These are phyloP conservation scores for Diaporthe vexans DNA, from an alignment of 2,329 filamentous ascomycete species.

Conservation along the genomic window DNA sequence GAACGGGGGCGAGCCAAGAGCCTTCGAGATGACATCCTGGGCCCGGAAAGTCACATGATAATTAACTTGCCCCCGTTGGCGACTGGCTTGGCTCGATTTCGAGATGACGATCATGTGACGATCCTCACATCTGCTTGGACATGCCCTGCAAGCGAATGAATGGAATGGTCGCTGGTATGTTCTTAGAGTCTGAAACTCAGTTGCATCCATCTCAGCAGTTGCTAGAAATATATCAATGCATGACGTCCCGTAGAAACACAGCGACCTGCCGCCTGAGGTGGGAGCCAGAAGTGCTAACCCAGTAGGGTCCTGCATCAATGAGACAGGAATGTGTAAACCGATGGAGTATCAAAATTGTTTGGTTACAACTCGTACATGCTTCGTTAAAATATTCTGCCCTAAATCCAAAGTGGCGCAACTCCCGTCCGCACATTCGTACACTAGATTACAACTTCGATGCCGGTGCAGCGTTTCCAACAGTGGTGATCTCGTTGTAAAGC, in stretches of 20 bases:
- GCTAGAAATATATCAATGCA: too few relatives aligned
- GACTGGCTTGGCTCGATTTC: background rate
- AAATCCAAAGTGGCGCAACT: background rate
- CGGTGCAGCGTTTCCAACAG: constrained; percentile 71
- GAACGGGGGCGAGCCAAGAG: too few relatives aligned
- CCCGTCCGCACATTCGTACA: background rate
- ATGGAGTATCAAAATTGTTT: background rate
- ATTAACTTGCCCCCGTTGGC: background rate
- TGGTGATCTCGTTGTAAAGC: constrained; percentile 90
- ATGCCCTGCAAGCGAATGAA: background rate
- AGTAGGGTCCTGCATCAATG: background rate
- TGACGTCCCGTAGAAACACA: background rate
- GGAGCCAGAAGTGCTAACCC: background rate
- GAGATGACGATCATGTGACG: too few relatives aligned
- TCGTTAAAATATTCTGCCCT: background rate
- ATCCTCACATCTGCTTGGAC: background rate
- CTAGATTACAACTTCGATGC: constrained; percentile 73
- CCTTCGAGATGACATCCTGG: background rate
- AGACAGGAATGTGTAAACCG: background rate
- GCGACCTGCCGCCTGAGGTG: background rate
- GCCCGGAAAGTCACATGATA: background rate
- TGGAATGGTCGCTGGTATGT: too few relatives aligned
- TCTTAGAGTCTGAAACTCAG: background rate
- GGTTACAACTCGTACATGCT: constrained; percentile 20
- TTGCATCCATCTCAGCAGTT: too few relatives aligned